Base-by-base conservation (phyloP, 441 rosid species). In the Codiaeum variegatum region DNA sequence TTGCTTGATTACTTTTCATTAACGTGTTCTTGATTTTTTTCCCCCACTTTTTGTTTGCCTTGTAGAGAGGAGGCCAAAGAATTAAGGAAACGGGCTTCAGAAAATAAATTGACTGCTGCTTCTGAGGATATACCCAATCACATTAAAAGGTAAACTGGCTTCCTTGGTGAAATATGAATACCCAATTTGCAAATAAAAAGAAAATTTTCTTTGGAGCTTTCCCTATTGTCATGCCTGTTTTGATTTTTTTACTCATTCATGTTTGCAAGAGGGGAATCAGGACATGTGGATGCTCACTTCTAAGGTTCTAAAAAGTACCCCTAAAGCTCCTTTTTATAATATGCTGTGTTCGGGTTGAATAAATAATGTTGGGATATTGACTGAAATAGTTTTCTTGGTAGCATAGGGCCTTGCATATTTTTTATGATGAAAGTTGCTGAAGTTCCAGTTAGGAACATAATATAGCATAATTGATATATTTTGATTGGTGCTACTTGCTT, bases 41-140 rank as follows among this genome's bases (percentile, higher is more conserved):
- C 2, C 1, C 2, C 59, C 1, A 1, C 59, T 38, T 60, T 31
- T 23, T 38, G 34, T 29, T 2, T 16, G 29, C 71, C 51, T 62
- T 80, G 67, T 82, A 94, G 97, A 81, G 85, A 87, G 80, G 98
- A 91, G 73, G 97, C 94, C 31, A 85, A 82, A 79, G 85, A 85
- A 40, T 63, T 93, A 34, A 77, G 74, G 74, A 73, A 78, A 44
- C 73, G 58, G 52, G 23, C 76, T 73, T 77, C 82, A 29, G 66
- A 67, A 79, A 80, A 66, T 62, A 77, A 71, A 34, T 31, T 23
- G 24, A 63, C 70, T 42, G 31, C 70, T 64, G 21, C 82, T 44
- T 74, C 76, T 6, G 73, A 36, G 56, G 70, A 76, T 29, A 62
- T 85, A 61, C 97, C 98, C 1, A 84, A 79, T 70, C 75, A 76